Percentiles rank a stretch among this genome's conserved stretches.
Conservation (phyloP, 257 asterid species). For the Solanum rostratum region DNA sequence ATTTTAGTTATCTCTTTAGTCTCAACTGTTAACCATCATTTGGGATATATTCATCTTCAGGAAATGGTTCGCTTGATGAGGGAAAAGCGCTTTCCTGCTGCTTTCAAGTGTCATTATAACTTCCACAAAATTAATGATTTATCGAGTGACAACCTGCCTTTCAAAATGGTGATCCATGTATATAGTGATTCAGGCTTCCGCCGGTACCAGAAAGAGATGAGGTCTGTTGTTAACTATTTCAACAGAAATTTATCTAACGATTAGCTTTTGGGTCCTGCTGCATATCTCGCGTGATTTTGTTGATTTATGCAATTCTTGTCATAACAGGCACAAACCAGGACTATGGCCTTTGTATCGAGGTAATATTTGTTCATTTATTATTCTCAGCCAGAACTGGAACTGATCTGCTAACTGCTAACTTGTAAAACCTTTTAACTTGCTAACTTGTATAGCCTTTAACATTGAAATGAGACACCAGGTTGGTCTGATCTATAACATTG, state of each 20-base stretch:
- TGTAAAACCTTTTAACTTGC: neutral
- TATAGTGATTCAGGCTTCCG: conserved; percentile 85
- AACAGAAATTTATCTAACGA: neutral
- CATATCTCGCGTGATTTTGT: neutral
- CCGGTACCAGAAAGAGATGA: conserved; percentile 93
- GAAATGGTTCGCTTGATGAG: conserved; percentile 81
- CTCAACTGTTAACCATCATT: neutral
- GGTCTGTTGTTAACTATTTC: conserved; percentile 27
- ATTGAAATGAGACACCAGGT: neutral
- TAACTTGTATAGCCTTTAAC: neutral
- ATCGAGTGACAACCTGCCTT: conserved; percentile 61
- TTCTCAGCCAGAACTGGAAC: neutral
- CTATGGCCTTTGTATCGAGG: conserved; percentile 99
- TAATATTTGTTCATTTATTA: conserved; percentile 10
- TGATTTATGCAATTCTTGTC: neutral
- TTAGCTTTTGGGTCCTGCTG: neutral
- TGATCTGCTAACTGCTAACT: neutral
- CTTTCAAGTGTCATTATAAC: conserved; percentile 80
- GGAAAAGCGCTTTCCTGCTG: conserved; percentile 71
- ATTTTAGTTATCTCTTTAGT: neutral
- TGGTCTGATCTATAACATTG: neutral
- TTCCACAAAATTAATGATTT: conserved; percentile 49
- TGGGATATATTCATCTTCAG: conserved; percentile 23
- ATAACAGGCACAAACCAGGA: conserved; percentile 67
- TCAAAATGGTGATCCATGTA: conserved; percentile 94